phyloP scores from a whole-genome alignment of 768 basidiomycete genomes.

The Psilocybe azurescens region DNA sequence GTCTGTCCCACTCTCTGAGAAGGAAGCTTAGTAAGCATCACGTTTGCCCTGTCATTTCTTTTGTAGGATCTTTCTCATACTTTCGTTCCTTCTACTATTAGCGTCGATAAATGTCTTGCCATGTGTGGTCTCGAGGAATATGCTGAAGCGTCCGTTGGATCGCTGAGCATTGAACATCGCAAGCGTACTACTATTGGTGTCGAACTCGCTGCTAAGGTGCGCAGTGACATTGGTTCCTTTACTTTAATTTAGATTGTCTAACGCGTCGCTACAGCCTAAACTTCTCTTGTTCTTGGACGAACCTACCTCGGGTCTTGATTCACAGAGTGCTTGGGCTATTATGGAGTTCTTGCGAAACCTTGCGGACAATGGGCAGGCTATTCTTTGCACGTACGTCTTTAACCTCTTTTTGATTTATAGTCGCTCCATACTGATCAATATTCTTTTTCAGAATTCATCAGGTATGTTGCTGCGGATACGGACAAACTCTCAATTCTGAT shows the following conservation, averaged over 20 bases:
- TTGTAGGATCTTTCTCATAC: not conserved
- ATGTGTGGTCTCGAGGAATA: slow-evolving; percentile 70
- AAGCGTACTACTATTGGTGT: slow-evolving; percentile 90
- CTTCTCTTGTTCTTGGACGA: slow-evolving; percentile 89
- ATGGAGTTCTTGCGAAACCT: slow-evolving; percentile 76
- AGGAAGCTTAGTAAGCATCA: slow-evolving; percentile 73
- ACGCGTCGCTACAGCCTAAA: slow-evolving; percentile 57
- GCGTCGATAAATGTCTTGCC: slow-evolving; percentile 54
- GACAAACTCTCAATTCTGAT: too few relatives aligned
- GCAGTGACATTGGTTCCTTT: not conserved
- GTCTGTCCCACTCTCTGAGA: slow-evolving; percentile 69
- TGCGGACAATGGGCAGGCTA: slow-evolving; percentile 84
- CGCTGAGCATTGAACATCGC: slow-evolving; percentile 71
- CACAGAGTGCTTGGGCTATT: slow-evolving; percentile 88
- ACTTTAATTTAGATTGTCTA: not conserved
- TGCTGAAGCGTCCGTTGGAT: slow-evolving; percentile 67
- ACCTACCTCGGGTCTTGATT: slow-evolving; percentile 88
- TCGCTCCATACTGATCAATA: not conserved
- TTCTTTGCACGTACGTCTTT: slow-evolving; percentile 77
- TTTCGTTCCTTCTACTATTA: slow-evolving; percentile 15
- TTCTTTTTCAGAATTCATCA: slow-evolving; percentile 46
- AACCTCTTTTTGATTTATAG: slow-evolving; percentile 41
- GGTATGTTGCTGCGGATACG: not conserved
- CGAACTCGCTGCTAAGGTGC: slow-evolving; percentile 84
- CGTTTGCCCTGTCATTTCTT: slow-evolving; percentile 29